Percentiles rank a stretch among this genome's conserved stretches.
These are phyloP conservation scores for Chrysosporium keratinophilum DNA, from an alignment of 2,329 filamentous ascomycete species.

Conservation along the genomic window DNA sequence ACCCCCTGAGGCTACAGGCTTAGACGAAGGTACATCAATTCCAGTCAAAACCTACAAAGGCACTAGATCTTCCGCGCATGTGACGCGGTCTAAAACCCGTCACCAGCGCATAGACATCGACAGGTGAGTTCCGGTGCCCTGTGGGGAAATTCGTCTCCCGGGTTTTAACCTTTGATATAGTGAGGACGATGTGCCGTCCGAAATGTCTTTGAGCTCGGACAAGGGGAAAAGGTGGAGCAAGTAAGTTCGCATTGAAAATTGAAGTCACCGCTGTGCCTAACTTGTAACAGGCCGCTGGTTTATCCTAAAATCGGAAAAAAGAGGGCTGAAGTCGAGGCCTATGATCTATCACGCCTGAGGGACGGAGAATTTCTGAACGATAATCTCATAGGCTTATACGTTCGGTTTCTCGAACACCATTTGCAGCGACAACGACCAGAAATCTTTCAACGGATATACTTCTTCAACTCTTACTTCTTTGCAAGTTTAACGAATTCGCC, in stretches of 20 bases:
- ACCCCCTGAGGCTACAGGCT: conserved; percentile 11
- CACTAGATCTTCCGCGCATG: conserved; percentile 11
- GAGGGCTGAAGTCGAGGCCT: conserved; percentile 36
- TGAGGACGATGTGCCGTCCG: conserved; percentile 2
- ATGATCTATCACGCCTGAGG: conserved; percentile 57
- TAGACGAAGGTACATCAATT: conserved; percentile 19
- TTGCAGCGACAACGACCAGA: conserved; percentile 47
- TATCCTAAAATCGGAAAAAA: conserved; percentile 40
- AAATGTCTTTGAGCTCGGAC: background rate
- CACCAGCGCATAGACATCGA: conserved; percentile 12
- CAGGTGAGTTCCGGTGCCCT: conserved; percentile 8
- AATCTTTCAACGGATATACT: conserved; percentile 58
- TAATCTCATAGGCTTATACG: conserved; percentile 79
- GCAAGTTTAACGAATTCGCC: conserved; percentile 56
- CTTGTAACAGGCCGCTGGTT: conserved; percentile 28
- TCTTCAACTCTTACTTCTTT: conserved; percentile 92
- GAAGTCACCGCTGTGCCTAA: background rate
- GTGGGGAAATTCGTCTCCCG: background rate
- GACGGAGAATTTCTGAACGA: conserved; percentile 86
- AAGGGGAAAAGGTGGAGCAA: conserved; percentile 11
- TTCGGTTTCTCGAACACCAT: conserved; percentile 59
- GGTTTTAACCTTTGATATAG: conserved; percentile 1
- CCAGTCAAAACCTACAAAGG: conserved; percentile 23
- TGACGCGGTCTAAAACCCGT: conserved; percentile 26
- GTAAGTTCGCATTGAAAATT: conserved; percentile 3